Conservation (phyloP, 1,139 yeast genomes). For the Candida gigantensis region DNA sequence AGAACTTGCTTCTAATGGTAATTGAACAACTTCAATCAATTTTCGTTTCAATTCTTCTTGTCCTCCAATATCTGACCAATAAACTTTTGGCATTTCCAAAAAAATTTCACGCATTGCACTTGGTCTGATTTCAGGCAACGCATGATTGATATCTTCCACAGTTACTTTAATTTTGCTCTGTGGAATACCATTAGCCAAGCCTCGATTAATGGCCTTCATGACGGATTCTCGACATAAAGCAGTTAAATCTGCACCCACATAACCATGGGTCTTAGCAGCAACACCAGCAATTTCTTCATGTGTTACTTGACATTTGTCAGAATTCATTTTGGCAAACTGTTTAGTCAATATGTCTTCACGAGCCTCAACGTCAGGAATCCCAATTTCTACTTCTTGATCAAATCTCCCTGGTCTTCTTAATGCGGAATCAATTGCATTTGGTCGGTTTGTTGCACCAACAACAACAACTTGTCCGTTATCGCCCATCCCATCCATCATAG, state of each 20-base stretch:
- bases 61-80: conserved; percentile 96
- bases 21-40: conserved; percentile 83
- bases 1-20: conserved; percentile 84
- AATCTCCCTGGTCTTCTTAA: conserved; percentile 70
- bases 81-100: conserved; percentile 89
- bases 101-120: conserved; percentile 97
- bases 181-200: conserved; percentile 29
- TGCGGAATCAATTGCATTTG: conserved; percentile 69
- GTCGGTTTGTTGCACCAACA: conserved; percentile 82
- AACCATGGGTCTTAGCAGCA: conserved; percentile 64
- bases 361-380: conserved; percentile 73
- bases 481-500: conserved; percentile 89
- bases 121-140: conserved; percentile 80
- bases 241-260: conserved; percentile 81
- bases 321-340: conserved; percentile 61
- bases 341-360: conserved; percentile 63
- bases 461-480: conserved; percentile 67
- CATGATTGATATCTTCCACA: conserved; percentile 59
- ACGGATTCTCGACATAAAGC: conserved; percentile 89
- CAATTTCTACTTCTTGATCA: conserved; percentile 82
- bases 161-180: conserved; percentile 32
- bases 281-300: conserved; percentile 54
- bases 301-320: conserved; percentile 53
- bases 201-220: conserved; percentile 74
- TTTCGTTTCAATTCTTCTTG: conserved; percentile 80